A percentile compares a stretch with the other conserved stretches of the same genome.
Conservation (phyloP, 805 yeast species). For the Spathaspora boniae region DNA sequence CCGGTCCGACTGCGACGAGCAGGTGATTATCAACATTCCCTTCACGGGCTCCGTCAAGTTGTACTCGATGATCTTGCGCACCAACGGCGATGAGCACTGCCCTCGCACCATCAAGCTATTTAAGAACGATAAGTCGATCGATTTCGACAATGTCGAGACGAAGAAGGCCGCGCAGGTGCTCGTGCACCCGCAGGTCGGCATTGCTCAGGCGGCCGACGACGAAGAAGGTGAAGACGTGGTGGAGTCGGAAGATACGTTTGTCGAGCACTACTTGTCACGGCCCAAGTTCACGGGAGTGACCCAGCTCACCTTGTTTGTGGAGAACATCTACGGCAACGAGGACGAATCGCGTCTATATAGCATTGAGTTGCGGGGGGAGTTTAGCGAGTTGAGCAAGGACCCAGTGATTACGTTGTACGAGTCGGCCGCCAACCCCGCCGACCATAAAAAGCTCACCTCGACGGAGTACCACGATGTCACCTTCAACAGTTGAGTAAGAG, state of each 20-base stretch:
- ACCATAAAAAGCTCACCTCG: conserved; percentile 50
- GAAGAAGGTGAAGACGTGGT: conserved; percentile 32
- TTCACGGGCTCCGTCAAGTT: conserved; percentile 74
- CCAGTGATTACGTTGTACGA: conserved; percentile 82
- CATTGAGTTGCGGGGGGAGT: conserved; percentile 78
- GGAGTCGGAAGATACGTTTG: conserved; percentile 48
- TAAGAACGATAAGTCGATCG: conserved; percentile 68
- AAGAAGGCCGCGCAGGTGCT: conserved; percentile 48
- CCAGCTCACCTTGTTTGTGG: conserved; percentile 64
- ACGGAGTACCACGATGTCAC: conserved; percentile 6
- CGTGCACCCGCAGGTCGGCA: conserved; percentile 65
- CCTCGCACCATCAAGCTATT: conserved; percentile 68
- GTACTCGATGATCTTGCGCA: conserved; percentile 67
- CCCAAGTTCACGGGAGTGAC: conserved; percentile 67
- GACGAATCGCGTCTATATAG: conserved; percentile 58
- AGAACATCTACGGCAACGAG: conserved; percentile 49
- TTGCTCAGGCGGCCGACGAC: conserved; percentile 37
- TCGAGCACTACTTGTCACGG: conserved; percentile 80
- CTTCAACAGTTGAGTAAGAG: conserved; percentile 4
- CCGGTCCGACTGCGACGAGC: conserved; percentile 80
- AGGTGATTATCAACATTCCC: conserved; percentile 73
- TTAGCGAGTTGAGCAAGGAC: conserved; percentile 51
- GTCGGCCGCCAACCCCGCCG: conserved; percentile 89
- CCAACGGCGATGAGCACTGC: conserved; percentile 59
- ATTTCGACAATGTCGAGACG: conserved; percentile 60